Conservation (phyloP, 1,284 basidiomycete genomes). For the Ustilago nuda region DNA sequence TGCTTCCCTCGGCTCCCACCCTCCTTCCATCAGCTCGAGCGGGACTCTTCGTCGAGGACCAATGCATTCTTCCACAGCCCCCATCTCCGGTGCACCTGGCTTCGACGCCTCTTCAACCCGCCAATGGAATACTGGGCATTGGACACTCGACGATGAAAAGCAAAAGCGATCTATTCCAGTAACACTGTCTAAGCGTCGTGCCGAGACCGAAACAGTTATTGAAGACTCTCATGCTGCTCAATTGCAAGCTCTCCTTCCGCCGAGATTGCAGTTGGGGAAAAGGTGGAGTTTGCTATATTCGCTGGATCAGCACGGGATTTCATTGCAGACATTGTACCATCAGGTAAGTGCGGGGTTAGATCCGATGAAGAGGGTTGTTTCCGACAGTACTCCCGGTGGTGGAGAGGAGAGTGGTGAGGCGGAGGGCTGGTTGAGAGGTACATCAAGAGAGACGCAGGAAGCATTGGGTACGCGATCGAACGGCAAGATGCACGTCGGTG, state of each 20-base stretch:
- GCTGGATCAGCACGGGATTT: constrained; percentile 94
- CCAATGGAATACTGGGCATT: constrained; percentile 65
- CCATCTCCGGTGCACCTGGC: constrained; percentile 63
- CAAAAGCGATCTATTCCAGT: constrained; percentile 53
- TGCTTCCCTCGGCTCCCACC: background rate
- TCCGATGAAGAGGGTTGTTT: constrained; percentile 19
- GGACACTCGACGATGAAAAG: constrained; percentile 52
- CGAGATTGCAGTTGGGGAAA: constrained; percentile 80
- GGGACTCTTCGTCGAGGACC: constrained; percentile 34
- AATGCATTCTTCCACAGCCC: constrained; percentile 28
- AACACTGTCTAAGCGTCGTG: constrained; percentile 50
- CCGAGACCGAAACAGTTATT: constrained; percentile 59
- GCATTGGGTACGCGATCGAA: constrained; percentile 35
- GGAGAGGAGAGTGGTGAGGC: constrained; percentile 9
- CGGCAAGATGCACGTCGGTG: constrained; percentile 39
- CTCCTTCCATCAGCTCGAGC: constrained; percentile 8
- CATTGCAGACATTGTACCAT: constrained; percentile 80
- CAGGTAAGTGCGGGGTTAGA: constrained; percentile 50
- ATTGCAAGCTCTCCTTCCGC: constrained; percentile 74
- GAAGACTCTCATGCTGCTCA: constrained; percentile 59
- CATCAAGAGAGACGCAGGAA: constrained; percentile 46
- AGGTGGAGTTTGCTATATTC: constrained; percentile 92
- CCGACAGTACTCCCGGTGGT: constrained; percentile 7
- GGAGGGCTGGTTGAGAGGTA: constrained; percentile 62
- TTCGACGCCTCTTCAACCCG: constrained; percentile 51